Evolutionary conservation across 768 basidiomycete genomes (phyloP), one percentile per base, ranked within the genome.

Genomic region (Hortiboletus flavorubellus): DNA sequence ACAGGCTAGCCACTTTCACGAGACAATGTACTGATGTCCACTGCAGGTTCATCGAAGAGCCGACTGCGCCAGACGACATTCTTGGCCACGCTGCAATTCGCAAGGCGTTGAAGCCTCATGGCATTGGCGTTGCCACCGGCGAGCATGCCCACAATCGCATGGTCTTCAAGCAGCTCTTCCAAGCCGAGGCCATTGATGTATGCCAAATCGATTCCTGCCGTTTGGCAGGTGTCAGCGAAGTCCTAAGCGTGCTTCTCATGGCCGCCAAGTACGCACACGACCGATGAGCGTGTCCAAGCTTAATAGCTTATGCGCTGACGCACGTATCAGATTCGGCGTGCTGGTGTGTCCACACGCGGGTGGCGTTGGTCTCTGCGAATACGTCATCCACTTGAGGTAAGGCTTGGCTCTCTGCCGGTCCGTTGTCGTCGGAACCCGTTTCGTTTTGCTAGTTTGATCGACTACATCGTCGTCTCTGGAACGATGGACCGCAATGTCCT

Each of bases 81-180:
- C 82, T 97, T 18, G 91, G 94, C 4, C 92, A 94, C 59, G 91
- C 91, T 21, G 78, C 88, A 8, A 86, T 94, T 55, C 85, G 93
- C 59, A 89, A 85, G 67, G 91, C 82, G 5, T 78, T 97, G 52
- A 88, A 87, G 64, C 87, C 87, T 14, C 72, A 88, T 65, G 87
- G 88, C 0, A 94, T 98, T 58, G 92, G 93, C 37, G 95, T 98
- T 34, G 95, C 95, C 10, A 98, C 95, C 0, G 95, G 95, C 44
- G 95, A 98, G 72, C 95, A 98, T 64, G 93, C 92, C 5, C 95
- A 98, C 70, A 98, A 97, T 73, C 84, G 93, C 56, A 93, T 96
- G 80, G 83, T 93, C 29, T 98, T 98, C 82, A 98, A 98, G 75
- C 95, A 98, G 69, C 80, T 98, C 16, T 77, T 98, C 16, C 93